phyloP scores from a whole-genome alignment of 805 yeast species.

The Monosporozyma yasuniensis region DNA sequence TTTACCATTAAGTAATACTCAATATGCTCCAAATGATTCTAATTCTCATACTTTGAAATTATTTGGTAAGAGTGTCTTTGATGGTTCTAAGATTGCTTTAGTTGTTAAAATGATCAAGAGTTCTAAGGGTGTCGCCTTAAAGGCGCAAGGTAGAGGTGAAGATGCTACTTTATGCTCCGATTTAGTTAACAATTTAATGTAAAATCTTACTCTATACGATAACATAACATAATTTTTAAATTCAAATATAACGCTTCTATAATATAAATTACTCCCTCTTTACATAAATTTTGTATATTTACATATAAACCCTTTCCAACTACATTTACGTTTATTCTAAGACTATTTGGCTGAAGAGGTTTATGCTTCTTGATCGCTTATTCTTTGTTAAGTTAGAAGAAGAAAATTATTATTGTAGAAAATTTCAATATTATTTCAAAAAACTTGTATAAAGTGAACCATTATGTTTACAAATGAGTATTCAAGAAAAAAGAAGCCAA shows the following conservation, averaged over 20 bases:
- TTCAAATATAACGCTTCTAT: neutral
- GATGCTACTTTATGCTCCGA: constrained; percentile 31
- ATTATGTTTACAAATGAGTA: no score
- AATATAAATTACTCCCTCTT: neutral
- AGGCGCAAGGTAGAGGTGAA: constrained; percentile 50
- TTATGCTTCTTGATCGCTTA: neutral
- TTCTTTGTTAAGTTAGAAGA: neutral
- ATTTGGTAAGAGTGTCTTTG: constrained; percentile 58
- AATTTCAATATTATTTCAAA: neutral
- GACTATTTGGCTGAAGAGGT: neutral
- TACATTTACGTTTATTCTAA: no score
- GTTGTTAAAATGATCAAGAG: constrained; percentile 48
- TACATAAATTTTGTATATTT: neutral
- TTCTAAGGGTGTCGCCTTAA: constrained; percentile 41
- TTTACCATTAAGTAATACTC: constrained; percentile 69
- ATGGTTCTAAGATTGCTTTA: constrained; percentile 37
- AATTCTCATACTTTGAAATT: constrained; percentile 64
- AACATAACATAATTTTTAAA: neutral
- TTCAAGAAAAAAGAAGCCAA: neutral
- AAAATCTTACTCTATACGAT: no score
- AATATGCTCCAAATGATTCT: constrained; percentile 48
- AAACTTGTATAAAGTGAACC: no score
- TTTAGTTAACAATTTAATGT: constrained; percentile 24
- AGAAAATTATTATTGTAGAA: neutral
- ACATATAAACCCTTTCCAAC: neutral